A percentile compares a stretch with the other conserved stretches of the same genome.
Conservation (phyloP, 495 filamentous ascomycete species). For the Jackrogersella minutella region DNA sequence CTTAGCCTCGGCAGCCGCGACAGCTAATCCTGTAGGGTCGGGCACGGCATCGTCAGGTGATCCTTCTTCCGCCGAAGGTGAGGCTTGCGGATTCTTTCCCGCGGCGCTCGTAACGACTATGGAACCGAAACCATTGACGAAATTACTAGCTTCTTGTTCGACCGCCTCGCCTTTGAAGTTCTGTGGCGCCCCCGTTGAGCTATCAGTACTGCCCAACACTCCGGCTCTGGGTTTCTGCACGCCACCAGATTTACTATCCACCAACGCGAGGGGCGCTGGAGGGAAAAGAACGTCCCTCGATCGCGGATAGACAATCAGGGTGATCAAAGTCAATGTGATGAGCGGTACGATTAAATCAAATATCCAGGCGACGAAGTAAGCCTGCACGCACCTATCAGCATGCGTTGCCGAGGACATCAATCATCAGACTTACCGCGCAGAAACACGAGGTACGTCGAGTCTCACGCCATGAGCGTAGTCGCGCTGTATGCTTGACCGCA, state of each 20-base stretch:
- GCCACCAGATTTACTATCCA: conserved; percentile 67
- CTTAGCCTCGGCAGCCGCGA: conserved; percentile 66
- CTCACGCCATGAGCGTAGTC: conserved; percentile 84
- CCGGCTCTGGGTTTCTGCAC: conserved; percentile 74
- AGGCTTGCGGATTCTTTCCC: conserved; percentile 70
- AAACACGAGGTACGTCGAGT: conserved; percentile 72
- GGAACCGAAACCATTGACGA: conserved; percentile 77
- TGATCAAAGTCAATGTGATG: conserved; percentile 63
- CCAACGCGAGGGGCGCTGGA: conserved; percentile 71
- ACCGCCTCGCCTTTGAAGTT: conserved; percentile 87
- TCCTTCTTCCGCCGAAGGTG: conserved; percentile 51
- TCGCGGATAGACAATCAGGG: conserved; percentile 71
- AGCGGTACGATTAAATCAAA: conserved; percentile 76
- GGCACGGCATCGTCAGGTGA: conserved; percentile 60
- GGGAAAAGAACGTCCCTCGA: conserved; percentile 75
- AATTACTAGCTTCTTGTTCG: conserved; percentile 83
- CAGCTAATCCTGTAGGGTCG: conserved; percentile 66
- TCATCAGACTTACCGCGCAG: conserved; percentile 57
- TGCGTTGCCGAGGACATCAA: not conserved
- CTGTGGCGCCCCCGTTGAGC: conserved; percentile 81
- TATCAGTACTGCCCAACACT: conserved; percentile 78
- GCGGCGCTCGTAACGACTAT: conserved; percentile 79
- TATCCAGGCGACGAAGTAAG: conserved; percentile 78
- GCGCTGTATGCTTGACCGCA: conserved; percentile 74
- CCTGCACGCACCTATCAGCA: conserved; percentile 50